These are phyloP conservation scores for Heimioporus sp. DNA, from an alignment of 768 basidiomycete species.

Conservation along the genomic window DNA sequence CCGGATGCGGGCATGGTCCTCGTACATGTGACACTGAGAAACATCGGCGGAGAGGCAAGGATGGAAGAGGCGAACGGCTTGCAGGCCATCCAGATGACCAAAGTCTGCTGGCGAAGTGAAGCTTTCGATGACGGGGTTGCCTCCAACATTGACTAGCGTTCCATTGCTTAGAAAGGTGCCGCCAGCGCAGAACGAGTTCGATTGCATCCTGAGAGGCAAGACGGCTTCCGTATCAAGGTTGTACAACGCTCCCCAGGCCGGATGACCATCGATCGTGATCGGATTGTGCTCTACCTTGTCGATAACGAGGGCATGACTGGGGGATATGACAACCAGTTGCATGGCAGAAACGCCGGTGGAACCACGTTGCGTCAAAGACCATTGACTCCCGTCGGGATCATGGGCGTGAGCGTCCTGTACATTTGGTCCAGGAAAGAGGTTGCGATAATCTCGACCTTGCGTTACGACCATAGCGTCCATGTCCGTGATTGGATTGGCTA, in stretches of 20 bases:
- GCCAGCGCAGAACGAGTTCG: constrained; percentile 87
- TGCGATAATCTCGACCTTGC: constrained; percentile 27
- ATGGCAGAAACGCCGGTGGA: constrained; percentile 77
- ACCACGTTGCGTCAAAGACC: constrained; percentile 64
- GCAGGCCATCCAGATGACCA: constrained; percentile 71
- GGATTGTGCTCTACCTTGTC: constrained; percentile 91
- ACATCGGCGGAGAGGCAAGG: constrained; percentile 55
- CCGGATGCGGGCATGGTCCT: constrained; percentile 59
- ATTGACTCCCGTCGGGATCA: constrained; percentile 26
- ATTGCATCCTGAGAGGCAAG: constrained; percentile 60
- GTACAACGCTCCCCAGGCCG: constrained; percentile 79
- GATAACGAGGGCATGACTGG: constrained; percentile 66
- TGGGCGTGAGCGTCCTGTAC: not conserved
- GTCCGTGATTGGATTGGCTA: constrained; percentile 40
- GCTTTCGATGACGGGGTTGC: constrained; percentile 71
- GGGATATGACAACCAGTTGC: constrained; percentile 70
- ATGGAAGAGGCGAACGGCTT: constrained; percentile 68
- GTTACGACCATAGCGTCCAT: constrained; percentile 71
- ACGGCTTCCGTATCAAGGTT: constrained; percentile 63
- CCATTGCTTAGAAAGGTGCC: constrained; percentile 78
- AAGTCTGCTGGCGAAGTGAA: constrained; percentile 70
- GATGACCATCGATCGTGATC: constrained; percentile 66
- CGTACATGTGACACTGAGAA: constrained; percentile 58
- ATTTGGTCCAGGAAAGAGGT: not conserved
- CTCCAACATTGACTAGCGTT: constrained; percentile 75